phyloP scores from a whole-genome alignment of 768 basidiomycete species.

The Agaricus subrufescens region DNA sequence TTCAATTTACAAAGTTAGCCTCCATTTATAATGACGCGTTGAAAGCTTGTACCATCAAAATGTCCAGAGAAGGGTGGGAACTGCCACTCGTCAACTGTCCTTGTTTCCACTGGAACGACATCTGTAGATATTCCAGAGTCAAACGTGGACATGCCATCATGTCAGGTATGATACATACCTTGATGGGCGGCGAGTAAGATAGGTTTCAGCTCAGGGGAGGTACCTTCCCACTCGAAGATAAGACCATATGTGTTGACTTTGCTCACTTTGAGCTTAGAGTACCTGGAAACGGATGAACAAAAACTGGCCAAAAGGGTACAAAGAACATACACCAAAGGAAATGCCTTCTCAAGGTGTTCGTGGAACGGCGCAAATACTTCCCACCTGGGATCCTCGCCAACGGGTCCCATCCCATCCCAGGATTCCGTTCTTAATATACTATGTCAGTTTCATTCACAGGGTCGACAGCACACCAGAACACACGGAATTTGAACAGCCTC shows the following conservation, averaged over 20 bases:
- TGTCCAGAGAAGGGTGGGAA: conserved; percentile 61
- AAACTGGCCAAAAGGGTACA: neutral
- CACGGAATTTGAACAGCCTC: conserved; percentile 45
- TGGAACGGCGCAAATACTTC: conserved; percentile 50
- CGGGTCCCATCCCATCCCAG: conserved; percentile 42
- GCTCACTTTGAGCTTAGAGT: conserved; percentile 52
- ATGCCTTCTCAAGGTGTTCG: conserved; percentile 41
- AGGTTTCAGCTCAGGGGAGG: conserved; percentile 59
- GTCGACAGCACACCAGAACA: conserved; percentile 11
- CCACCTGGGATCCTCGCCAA: conserved; percentile 52
- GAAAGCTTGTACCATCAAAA: conserved; percentile 42
- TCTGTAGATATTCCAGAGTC: conserved; percentile 30
- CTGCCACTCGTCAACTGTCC: conserved; percentile 52
- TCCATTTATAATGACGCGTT: neutral
- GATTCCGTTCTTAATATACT: conserved; percentile 42
- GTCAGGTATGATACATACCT: conserved; percentile 28
- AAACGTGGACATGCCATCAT: neutral
- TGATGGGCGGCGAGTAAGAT: conserved; percentile 66
- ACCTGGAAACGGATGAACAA: conserved; percentile 29
- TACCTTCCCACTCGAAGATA: conserved; percentile 70
- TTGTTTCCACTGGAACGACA: conserved; percentile 62
- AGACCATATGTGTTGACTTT: conserved; percentile 76
- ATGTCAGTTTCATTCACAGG: neutral
- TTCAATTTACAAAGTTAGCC: neutral
- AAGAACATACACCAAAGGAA: conserved; percentile 59